Percentiles rank a stretch among this genome's conserved stretches.
phyloP scores from a whole-genome alignment of 768 basidiomycete genomes.

The Dacryopinax primogenitus region DNA sequence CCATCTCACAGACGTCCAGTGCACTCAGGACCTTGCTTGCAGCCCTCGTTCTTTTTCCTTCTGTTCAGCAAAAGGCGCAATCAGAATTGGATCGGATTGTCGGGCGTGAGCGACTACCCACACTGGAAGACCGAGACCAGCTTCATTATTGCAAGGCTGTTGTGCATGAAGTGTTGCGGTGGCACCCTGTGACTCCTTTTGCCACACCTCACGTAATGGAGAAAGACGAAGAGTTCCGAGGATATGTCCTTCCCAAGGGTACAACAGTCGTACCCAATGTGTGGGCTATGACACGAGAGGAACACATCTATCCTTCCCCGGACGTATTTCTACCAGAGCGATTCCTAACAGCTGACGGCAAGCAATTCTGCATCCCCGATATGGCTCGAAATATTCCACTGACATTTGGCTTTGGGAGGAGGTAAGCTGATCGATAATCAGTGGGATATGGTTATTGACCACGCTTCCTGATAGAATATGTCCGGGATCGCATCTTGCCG shows the following conservation, averaged over 20 bases:
- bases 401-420: constrained; percentile 38
- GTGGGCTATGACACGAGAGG: constrained; percentile 6
- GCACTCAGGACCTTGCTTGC: neutral
- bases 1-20: neutral
- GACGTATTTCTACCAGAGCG: constrained; percentile 8
- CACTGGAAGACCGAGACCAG: constrained; percentile 18
- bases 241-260: constrained; percentile 33
- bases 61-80: constrained; percentile 13
- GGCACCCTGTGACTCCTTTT: constrained; percentile 18
- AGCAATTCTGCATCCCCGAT: constrained; percentile 26
- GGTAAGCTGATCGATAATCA: neutral
- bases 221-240: constrained; percentile 8
- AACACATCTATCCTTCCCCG: neutral
- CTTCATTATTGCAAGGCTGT: constrained; percentile 18
- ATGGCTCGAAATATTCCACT: constrained; percentile 37
- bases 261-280: constrained; percentile 10
- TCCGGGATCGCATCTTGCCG: constrained; percentile 49
- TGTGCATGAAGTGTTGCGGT: constrained; percentile 19
- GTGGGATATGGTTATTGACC: neutral
- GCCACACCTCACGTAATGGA: neutral
- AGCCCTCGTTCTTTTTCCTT: neutral
- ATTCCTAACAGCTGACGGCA: constrained; percentile 24
- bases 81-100: constrained; percentile 19
- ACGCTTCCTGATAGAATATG: constrained; percentile 36
- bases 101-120: constrained; percentile 18